These are phyloP conservation scores for Eucalyptus cladocalyx DNA, from an alignment of 345 rosid genomes.

Conservation along the genomic window DNA sequence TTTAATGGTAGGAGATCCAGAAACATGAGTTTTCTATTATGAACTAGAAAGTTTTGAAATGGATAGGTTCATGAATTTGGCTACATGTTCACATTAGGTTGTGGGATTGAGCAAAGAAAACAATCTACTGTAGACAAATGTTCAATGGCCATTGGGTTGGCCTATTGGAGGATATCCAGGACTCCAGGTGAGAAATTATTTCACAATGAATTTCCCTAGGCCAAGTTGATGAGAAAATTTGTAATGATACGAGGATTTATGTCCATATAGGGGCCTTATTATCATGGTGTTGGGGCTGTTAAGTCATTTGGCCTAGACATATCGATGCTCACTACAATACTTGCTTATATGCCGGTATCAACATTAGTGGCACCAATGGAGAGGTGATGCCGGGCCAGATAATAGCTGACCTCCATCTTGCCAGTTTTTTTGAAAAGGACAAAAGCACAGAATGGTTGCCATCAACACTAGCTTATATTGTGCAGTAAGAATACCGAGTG, in stretches of 20 bases:
- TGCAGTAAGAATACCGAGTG: too few relatives aligned
- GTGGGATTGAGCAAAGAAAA: conserved; percentile 93
- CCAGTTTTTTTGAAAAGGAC: too few relatives aligned
- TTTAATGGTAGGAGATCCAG: conserved; percentile 42
- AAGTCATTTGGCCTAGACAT: conserved; percentile 92
- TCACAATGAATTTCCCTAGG: too few relatives aligned
- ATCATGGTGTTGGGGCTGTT: conserved; percentile 84
- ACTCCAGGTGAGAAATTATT: conserved; percentile 45
- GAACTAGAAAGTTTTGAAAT: too few relatives aligned
- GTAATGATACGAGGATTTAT: not conserved
- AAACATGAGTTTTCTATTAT: not conserved
- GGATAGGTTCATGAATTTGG: not conserved
- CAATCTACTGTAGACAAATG: conserved; percentile 69
- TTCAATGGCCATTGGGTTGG: conserved; percentile 95
- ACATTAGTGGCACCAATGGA: too few relatives aligned
- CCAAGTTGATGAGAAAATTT: not conserved
- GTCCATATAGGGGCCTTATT: conserved; percentile 69
- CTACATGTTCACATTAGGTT: conserved; percentile 24
- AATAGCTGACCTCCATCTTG: too few relatives aligned
- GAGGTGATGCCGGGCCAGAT: too few relatives aligned
- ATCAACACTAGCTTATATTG: too few relatives aligned
- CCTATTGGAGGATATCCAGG: conserved; percentile 71
- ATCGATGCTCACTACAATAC: conserved; percentile 27
- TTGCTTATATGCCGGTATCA: too few relatives aligned
- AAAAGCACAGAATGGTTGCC: too few relatives aligned